Evolutionary conservation across 2,329 filamentous ascomycete species (phyloP), one percentile per base, ranked within the genome.

Genomic region (Diaporthe aspalathi): DNA sequence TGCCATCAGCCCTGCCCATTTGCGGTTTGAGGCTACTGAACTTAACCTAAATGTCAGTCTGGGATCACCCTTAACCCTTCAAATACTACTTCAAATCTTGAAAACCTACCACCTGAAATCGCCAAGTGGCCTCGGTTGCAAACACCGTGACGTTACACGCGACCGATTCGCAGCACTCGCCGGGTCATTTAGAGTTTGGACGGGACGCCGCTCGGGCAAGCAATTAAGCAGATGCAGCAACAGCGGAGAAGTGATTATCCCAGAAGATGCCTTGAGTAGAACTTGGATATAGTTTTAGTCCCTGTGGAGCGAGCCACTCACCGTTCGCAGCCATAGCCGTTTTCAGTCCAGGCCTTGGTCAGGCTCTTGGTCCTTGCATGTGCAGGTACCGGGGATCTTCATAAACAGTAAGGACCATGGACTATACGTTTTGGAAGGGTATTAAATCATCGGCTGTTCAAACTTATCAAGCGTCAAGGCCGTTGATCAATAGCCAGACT

Each of bases 381-480:
- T 60, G 54, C 54, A 27, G 6, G 20, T 60, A 60, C 5, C 54
- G 54, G 54, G 54, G 35, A 8, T 17, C 0, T 60, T 43, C 35
- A 38, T 22, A n/a, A n/a, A n/a, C n/a, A n/a, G n/a, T n/a, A n/a
- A n/a, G n/a, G n/a, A n/a, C n/a, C n/a, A n/a, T n/a, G n/a, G n/a
- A n/a, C n/a, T n/a, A n/a, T n/a, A n/a, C n/a, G n/a, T n/a, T n/a
- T n/a, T n/a, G n/a, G 22, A 32, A 32, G 5, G 32, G 20, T 38
- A 38, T 22, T 35, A 54, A n/a, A 54, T 17, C 27, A 35, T 35
- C 9, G 12, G 32, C 8, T 8, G 9, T 32, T 8, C 29, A 32
- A 11, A 8, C 11, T 12, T 9, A 9, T 6, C 20, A 0, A 1
- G n/a, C 4, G 8, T 7, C 2, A 20, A 3, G 2, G 9, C 29